These are phyloP conservation scores for Taphrina wiesneri DNA, from an alignment of 1,139 yeast species.

Conservation along the genomic window DNA sequence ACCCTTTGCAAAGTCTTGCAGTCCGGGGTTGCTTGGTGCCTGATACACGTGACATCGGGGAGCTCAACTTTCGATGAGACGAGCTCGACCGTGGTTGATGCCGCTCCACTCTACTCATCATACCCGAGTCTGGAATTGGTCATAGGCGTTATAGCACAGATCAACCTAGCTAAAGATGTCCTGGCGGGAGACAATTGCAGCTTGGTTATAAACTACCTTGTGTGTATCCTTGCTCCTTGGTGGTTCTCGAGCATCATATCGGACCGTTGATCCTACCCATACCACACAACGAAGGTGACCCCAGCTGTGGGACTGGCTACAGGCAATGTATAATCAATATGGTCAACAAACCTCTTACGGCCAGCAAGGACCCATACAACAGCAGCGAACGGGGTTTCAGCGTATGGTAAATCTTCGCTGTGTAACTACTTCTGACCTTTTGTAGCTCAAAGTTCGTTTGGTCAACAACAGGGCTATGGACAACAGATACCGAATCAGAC, in stretches of 20 bases:
- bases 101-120: neutral
- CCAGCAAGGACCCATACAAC: constrained; percentile 24
- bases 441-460: constrained; percentile 7
- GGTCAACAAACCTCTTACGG: constrained; percentile 13
- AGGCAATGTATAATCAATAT: constrained; percentile 22
- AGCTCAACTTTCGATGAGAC: constrained; percentile 6
- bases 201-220: no score
- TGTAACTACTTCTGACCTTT: neutral
- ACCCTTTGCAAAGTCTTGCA: constrained; percentile 8
- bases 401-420: neutral
- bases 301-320: neutral
- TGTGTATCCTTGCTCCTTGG: no score
- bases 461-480: constrained; percentile 39
- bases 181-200: no score
- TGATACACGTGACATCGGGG: constrained; percentile 2
- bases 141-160: neutral
- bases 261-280: neutral
- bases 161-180: no score
- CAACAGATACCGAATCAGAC: constrained; percentile 44
- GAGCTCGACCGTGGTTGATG: neutral
- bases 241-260: no score
- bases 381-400: constrained; percentile 32
- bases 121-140: neutral
- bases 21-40: constrained; percentile 1
- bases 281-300: neutral